These are phyloP conservation scores for Solanum sparsipilum DNA, from an alignment of 257 asterid species.

Conservation along the genomic window DNA sequence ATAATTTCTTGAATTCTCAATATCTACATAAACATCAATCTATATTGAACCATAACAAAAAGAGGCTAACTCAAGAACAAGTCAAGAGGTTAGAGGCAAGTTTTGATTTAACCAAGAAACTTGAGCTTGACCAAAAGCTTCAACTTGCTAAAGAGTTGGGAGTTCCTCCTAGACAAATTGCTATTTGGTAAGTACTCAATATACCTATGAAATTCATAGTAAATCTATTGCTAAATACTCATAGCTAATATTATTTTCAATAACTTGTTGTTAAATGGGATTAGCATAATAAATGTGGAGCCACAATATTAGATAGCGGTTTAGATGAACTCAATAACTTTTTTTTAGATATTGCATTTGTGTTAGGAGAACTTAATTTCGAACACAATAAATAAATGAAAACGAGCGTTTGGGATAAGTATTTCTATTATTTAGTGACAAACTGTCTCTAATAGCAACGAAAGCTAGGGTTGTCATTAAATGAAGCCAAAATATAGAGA, in stretches of 20 bases:
- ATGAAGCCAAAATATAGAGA: background rate
- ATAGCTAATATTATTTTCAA: background rate
- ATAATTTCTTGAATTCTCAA: conserved; percentile 13
- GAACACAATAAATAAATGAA: background rate
- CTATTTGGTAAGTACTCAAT: conserved; percentile 43
- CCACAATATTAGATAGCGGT: background rate
- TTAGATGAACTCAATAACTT: background rate
- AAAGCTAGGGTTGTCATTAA: background rate
- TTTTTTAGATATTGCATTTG: background rate
- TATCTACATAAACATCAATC: conserved; percentile 16
- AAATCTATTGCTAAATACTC: background rate
- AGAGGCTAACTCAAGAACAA: conserved; percentile 62
- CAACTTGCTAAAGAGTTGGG: conserved; percentile 65
- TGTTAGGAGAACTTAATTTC: background rate
- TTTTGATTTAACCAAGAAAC: conserved; percentile 63
- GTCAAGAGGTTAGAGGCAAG: conserved; percentile 59
- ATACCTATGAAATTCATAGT: background rate
- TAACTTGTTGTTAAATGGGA: background rate
- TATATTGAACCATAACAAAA: conserved; percentile 25
- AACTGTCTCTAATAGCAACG: fast-evolving
- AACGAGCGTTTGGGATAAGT: background rate
- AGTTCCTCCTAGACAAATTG: conserved; percentile 74
- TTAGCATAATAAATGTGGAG: too few species aligned
- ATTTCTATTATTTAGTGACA: background rate
- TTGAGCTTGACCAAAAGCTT: conserved; percentile 67